A percentile compares a stretch with the other conserved stretches of the same genome.
Conservation (phyloP, 495 filamentous ascomycete species). For the Penicillium antarcticum region DNA sequence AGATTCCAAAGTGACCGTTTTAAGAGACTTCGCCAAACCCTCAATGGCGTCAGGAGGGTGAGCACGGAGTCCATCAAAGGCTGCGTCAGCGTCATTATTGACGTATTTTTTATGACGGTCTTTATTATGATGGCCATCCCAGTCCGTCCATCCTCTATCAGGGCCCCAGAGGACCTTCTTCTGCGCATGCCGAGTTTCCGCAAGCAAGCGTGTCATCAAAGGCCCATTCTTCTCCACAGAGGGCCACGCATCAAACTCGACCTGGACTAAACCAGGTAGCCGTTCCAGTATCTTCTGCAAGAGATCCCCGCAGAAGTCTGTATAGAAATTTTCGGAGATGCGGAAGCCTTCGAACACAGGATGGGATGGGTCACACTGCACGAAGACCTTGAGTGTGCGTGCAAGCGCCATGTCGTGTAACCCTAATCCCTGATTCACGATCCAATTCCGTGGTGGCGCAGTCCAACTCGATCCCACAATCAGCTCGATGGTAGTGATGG, state of each 20-base stretch:
- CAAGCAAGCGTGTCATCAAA: slow-evolving; percentile 66
- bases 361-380: slow-evolving; percentile 75
- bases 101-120: slow-evolving; percentile 11
- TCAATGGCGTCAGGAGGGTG: slow-evolving; percentile 13
- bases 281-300: slow-evolving; percentile 55
- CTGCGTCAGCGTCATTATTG: slow-evolving; percentile 7
- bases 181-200: slow-evolving; percentile 46
- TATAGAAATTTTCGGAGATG: slow-evolving; percentile 66
- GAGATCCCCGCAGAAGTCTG: slow-evolving; percentile 61
- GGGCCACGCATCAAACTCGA: slow-evolving; percentile 74
- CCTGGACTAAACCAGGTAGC: slow-evolving; percentile 55
- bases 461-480: slow-evolving; percentile 81
- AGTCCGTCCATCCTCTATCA: slow-evolving; percentile 60
- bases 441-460: slow-evolving; percentile 69
- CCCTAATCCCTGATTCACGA: slow-evolving; percentile 61
- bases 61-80: slow-evolving; percentile 14
- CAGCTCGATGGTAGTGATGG: slow-evolving; percentile 67
- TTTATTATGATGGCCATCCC: slow-evolving; percentile 27
- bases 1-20: slow-evolving; percentile 13
- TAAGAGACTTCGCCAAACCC: slow-evolving; percentile 12
- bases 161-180: slow-evolving; percentile 67
- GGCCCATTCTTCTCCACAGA: slow-evolving; percentile 66
- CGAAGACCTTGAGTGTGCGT: slow-evolving; percentile 66
- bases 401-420: slow-evolving; percentile 60
- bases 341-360: slow-evolving; percentile 72